Base-by-base conservation (phyloP, 768 basidiomycete genomes). In the Hericium coralloides region DNA sequence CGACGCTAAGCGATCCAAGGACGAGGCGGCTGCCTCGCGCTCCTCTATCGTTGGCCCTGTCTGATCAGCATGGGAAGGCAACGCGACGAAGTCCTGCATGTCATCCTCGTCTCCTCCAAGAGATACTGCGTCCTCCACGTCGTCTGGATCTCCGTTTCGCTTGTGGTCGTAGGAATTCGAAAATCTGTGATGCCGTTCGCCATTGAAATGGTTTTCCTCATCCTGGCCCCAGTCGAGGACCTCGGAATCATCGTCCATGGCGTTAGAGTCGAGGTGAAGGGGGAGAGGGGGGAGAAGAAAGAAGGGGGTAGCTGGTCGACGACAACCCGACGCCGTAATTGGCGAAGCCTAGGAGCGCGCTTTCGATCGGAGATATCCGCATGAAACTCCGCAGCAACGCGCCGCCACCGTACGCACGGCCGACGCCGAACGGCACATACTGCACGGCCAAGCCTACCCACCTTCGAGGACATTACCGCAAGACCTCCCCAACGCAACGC, bases 51-150 rank as follows among this genome's bases (percentile, higher is more conserved):
- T 12, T 2, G 23, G 14, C 20, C 39, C 48, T 53, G 47, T 36
- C 45, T 49, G 53, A 51, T 58, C 18, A 20, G 45, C 26, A 48
- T 47, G 61, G 52, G 73, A 63, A 61, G 76, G 70, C 64, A 72
- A 74, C 63, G 79, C 76, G 56, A 73, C 71, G 65, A 78, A 79
- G 49, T 80, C 79, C 58, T 77, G 73, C 59, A 85, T 82, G 51
- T 87, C 85, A 54, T 89, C 84, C 64, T 86, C 85, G 60, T 72
- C 72, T 62, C 81, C 81, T 53, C 87, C 87, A 26, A 89, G 76
- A 50, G 87, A 89, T 62, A 89, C 82, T 55, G 84, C 78, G 62
- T 84, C 80, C 64, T 82, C 82, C 53, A 73, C 74, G 61, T 78
- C 77, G 59, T 78, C 76, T 38, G 67, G 66, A 25, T 20, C 43